Evolutionary conservation across 1,139 yeast species (phyloP).

Genomic region (Hyphopichia burtonii): DNA sequence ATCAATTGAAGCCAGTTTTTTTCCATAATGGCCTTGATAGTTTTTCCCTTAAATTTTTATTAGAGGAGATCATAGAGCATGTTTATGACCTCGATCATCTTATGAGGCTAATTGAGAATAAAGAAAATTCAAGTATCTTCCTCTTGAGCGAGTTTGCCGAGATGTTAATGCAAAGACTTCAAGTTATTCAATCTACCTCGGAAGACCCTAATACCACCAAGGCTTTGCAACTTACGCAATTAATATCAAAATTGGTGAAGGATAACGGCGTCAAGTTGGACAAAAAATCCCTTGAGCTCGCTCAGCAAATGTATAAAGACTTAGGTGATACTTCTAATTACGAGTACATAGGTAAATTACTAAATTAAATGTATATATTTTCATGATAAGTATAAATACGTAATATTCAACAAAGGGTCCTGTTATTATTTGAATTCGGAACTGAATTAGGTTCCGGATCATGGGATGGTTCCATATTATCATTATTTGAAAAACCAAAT

Average conservation of each 20-base stretch:
- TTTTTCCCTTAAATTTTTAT: conserved; percentile 19
- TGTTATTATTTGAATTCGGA: neutral
- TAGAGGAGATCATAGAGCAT: conserved; percentile 11
- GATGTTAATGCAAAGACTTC: conserved; percentile 15
- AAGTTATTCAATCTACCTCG: conserved; percentile 10
- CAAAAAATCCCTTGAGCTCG: conserved; percentile 6
- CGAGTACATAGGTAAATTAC: neutral
- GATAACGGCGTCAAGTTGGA: conserved; percentile 10
- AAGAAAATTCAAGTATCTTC: conserved; percentile 9
- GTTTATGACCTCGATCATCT: conserved; percentile 32
- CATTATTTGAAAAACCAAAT: neutral
- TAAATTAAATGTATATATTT: neutral
- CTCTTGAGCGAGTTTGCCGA: conserved; percentile 11
- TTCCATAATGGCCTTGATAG: conserved; percentile 22
- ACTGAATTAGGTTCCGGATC: neutral
- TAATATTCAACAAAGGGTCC: neutral
- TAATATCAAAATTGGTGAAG: conserved; percentile 14
- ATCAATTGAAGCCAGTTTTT: conserved; percentile 30
- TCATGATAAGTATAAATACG: neutral
- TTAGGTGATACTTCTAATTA: neutral
- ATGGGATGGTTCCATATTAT: neutral
- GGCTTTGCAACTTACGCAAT: conserved; percentile 17
- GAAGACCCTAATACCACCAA: conserved; percentile 8
- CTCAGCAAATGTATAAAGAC: neutral
- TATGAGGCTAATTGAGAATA: conserved; percentile 17